Conservation (phyloP, 768 basidiomycete genomes). For the Leccinum olivaceopallidum region DNA sequence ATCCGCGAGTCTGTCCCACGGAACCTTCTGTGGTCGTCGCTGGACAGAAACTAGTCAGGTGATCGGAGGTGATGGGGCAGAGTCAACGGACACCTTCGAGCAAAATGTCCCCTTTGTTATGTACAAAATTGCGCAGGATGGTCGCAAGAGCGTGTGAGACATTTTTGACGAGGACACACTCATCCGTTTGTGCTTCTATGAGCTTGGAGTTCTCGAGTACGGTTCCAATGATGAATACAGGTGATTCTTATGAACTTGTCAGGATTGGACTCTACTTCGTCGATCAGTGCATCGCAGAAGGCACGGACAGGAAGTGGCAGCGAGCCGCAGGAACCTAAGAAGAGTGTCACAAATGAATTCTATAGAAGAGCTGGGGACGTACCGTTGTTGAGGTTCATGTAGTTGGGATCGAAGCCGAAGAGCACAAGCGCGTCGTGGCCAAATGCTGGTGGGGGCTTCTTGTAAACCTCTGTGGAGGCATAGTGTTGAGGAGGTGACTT, state of each 20-base stretch:
- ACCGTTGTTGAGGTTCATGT: too few relatives aligned
- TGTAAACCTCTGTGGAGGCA: constrained; percentile 18
- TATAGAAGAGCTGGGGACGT: too few relatives aligned
- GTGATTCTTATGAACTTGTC: constrained; percentile 53
- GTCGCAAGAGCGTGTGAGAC: constrained; percentile 50
- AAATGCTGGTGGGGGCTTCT: constrained; percentile 44
- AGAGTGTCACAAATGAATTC: too few relatives aligned
- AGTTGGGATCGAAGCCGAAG: too few relatives aligned
- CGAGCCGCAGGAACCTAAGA: too few relatives aligned
- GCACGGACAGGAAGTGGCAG: too few relatives aligned
- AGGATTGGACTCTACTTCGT: constrained; percentile 50
- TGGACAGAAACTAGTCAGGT: constrained; percentile 20
- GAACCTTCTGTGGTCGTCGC: constrained; percentile 61
- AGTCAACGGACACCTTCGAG: constrained; percentile 38
- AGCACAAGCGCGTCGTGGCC: constrained; percentile 21
- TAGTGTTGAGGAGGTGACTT: background rate
- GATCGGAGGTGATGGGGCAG: background rate
- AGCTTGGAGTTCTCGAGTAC: constrained; percentile 46
- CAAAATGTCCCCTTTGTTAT: constrained; percentile 58
- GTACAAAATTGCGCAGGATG: constrained; percentile 6
- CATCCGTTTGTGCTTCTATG: constrained; percentile 53
- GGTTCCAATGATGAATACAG: constrained; percentile 35
- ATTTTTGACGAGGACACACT: constrained; percentile 50
- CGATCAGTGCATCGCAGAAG: too few relatives aligned
- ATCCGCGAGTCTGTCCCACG: constrained; percentile 34